phyloP scores from a whole-genome alignment of 2,329 filamentous ascomycete genomes.

The Neurospora sp. region DNA sequence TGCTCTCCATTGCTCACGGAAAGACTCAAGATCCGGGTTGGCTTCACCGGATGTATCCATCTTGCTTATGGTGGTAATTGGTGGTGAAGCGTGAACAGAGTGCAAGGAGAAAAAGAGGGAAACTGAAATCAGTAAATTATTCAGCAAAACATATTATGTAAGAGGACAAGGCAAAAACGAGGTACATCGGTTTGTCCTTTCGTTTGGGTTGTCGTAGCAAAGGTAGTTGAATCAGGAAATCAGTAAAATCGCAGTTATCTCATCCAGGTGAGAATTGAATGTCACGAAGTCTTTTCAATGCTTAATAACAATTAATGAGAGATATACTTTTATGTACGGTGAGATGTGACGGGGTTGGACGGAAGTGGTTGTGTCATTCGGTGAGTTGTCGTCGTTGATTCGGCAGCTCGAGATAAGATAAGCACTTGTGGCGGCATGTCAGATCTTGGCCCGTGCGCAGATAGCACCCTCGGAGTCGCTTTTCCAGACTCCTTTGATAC shows the following conservation, averaged over 20 bases:
- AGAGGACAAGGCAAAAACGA: neutral
- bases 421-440: neutral
- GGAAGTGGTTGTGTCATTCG: slow-evolving; percentile 11
- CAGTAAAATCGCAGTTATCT: neutral
- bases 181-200: neutral
- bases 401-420: neutral
- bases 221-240: neutral
- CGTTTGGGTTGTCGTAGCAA: neutral
- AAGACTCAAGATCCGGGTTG: slow-evolving; percentile 70
- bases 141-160: neutral
- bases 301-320: neutral
- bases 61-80: neutral
- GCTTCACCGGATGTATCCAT: slow-evolving; percentile 27
- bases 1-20: slow-evolving; percentile 76
- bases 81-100: neutral
- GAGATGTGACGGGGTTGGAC: neutral
- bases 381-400: slow-evolving; percentile 2
- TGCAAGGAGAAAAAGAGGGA: neutral
- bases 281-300: neutral
- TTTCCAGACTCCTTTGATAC: neutral
- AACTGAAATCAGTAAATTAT: neutral
- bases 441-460: neutral
- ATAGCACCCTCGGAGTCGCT: neutral
- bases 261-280: neutral
- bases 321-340: neutral